Base-by-base conservation (phyloP, 345 rosid species). In the Acer campestre region DNA sequence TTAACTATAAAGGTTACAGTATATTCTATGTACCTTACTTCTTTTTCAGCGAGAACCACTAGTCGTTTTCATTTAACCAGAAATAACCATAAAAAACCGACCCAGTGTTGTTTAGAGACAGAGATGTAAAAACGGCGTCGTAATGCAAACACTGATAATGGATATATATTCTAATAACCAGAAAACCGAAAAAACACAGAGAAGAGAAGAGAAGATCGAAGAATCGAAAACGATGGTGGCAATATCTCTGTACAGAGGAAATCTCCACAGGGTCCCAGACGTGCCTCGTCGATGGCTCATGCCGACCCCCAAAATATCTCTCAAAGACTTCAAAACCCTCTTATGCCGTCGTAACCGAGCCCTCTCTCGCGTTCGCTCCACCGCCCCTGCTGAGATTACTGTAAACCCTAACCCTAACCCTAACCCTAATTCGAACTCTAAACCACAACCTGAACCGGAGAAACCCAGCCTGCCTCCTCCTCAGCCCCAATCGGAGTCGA, bases 181-280 rank as follows among this genome's bases (percentile, higher is more conserved):
- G 6, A n/a, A 1, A 59, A 22, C 58, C 7, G 53, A 10, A 6
- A 2, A 12, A n/a, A 6, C 0, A 12, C 22, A 23, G 16, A 61
- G 16, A 44, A 23, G 29, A 10, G 14, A 14, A 59, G 63, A 7
- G 63, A 59, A 2, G n/a, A 20, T 59, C 10, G 7, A 48, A 22
- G 14, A 42, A 38, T 35, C 42, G 12, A 61, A 22, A 10, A 79
- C 66, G n/a, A 87, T 95, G 98, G 98, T 93, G 87, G 92, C 97
- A 71, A 88, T 95, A 38, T 95, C 98, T 20, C 84, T 95, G 59
- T 93, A 93, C 94, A 86, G 98, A 80, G 98, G 98, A 58, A 93
- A 93, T 83, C 90, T 95, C 46, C 98, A 93, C 87, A 85, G 92
- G 81, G 89, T 89, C 42, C 91, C 95, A 22, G 94, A 88, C 79